phyloP scores from a whole-genome alignment of 805 yeast genomes.

The Clavispora asparagi region DNA sequence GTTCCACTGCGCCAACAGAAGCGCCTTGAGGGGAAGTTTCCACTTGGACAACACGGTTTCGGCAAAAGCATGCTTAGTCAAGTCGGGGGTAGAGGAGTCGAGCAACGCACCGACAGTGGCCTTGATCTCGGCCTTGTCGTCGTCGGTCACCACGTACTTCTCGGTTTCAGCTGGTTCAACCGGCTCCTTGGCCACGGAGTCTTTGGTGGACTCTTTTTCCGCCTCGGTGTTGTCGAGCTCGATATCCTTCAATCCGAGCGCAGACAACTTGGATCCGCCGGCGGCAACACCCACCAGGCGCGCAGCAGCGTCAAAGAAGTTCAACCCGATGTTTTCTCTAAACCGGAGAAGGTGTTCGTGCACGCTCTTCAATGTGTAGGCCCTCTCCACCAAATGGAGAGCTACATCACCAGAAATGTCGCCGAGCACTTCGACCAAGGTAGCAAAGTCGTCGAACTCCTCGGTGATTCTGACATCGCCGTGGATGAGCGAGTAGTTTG shows the following conservation, averaged over 20 bases:
- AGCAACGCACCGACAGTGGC: constrained; percentile 6
- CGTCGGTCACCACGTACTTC: constrained; percentile 19
- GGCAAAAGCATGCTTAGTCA: constrained; percentile 23
- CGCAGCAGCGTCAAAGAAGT: constrained; percentile 39
- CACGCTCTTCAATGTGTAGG: constrained; percentile 58
- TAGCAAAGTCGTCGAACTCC: constrained; percentile 22
- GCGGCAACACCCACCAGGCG: constrained; percentile 37
- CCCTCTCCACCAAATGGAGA: constrained; percentile 45
- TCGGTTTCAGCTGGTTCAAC: constrained; percentile 4
- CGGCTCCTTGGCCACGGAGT: constrained; percentile 7
- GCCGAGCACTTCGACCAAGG: constrained; percentile 21
- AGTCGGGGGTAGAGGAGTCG: constrained; percentile 5
- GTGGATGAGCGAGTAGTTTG: constrained; percentile 49
- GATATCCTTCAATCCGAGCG: constrained; percentile 34
- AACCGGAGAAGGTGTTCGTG: constrained; percentile 58
- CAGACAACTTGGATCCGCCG: constrained; percentile 48
- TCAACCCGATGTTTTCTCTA: constrained; percentile 57
- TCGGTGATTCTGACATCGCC: constrained; percentile 29
- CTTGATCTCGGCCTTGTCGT: constrained; percentile 22
- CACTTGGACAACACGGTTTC: constrained; percentile 23
- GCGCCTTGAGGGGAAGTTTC: constrained; percentile 50
- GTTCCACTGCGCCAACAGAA: constrained; percentile 72
- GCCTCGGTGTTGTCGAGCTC: constrained; percentile 11
- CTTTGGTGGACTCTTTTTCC: constrained; percentile 4
- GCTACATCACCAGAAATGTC: constrained; percentile 24